Base-by-base conservation (phyloP, 108 stramenopile species). In the Cyclotella sp. region DNA sequence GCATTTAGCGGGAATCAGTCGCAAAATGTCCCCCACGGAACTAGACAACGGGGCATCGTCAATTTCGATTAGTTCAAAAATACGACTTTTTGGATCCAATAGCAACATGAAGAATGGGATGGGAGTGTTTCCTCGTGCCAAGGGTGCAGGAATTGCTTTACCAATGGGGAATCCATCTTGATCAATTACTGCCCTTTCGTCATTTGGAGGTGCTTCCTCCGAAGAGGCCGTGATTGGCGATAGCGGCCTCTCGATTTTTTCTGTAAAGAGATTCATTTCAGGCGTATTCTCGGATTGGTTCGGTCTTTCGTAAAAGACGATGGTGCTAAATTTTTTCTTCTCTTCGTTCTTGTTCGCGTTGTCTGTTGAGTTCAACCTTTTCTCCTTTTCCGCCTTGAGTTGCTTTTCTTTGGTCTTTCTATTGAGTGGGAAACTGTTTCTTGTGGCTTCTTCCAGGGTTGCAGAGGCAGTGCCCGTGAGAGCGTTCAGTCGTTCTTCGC, bases 11-110 rank as follows among this genome's bases (percentile, higher is more conserved):
- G 71, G 49, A 54, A 82, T 72, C 13, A 24, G 53, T 43, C 66
- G 49, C 51, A 82, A 42, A 28, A 76, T 46, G 2, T 82, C 73
- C 7, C 63, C 26, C 19, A 82, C 52, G n/a, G 81, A 72, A n/a
- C 68, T 70, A 9, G 62, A 26, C 29, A 24, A 14, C 28, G 51
- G 52, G 24, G 70, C 57, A 73, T 72, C 58, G 26, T 59, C 42
- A 10, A 82, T 59, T 55, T 82, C 66, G 57, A 82, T 44, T 27
- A 82, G 44, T 68, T 82, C 81, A 55, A 82, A 82, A 8, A 82
- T 82, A 15, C 81, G 81, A 30, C 41, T 61, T 45, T 58, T 51
- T 11, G 81, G 81, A 62, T 75, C 75, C 0, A 82, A 66, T 7
- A 82, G 51, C 39, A 82, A 42, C 34, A 76, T 63, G 51, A 82